Conservation (phyloP, 2,329 filamentous ascomycete genomes). For the Aspergillus sp. region DNA sequence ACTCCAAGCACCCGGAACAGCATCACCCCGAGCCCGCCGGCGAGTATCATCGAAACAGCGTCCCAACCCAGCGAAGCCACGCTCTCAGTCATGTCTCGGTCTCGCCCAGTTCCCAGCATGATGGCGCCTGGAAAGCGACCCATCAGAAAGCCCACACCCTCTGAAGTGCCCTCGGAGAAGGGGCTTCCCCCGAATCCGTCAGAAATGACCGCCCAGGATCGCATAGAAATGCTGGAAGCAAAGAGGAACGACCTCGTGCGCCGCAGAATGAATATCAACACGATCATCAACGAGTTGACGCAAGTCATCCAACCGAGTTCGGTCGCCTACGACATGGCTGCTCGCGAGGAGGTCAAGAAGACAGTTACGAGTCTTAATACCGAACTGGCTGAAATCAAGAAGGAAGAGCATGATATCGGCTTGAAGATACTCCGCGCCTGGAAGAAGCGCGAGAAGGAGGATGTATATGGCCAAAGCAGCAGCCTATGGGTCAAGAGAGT, state of each 20-base stretch:
- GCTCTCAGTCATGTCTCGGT: conserved; percentile 41
- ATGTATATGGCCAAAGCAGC: conserved; percentile 49
- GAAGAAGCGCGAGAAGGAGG: conserved; percentile 69
- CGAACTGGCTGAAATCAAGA: conserved; percentile 71
- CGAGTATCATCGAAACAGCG: conserved; percentile 29
- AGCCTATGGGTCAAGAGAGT: conserved; percentile 77
- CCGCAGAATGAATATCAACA: conserved; percentile 69
- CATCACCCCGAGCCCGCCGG: conserved; percentile 31
- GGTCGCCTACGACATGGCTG: conserved; percentile 65
- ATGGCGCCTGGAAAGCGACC: conserved; percentile 34
- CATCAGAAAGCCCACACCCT: conserved; percentile 45
- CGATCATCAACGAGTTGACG: conserved; percentile 73
- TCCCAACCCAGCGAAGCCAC: conserved; percentile 34
- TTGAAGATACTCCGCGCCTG: conserved; percentile 72
- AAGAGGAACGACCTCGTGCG: conserved; percentile 65
- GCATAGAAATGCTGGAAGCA: conserved; percentile 66
- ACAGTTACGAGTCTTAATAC: conserved; percentile 66
- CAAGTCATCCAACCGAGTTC: conserved; percentile 72
- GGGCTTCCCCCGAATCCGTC: conserved; percentile 57
- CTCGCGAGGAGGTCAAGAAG: conserved; percentile 54
- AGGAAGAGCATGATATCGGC: conserved; percentile 76
- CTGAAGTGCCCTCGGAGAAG: conserved; percentile 26
- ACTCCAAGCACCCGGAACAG: conserved; percentile 25
- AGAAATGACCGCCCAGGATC: conserved; percentile 62
- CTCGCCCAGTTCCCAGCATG: conserved; percentile 37